A percentile compares a stretch with the other conserved stretches of the same genome.
Evolutionary conservation across 1,284 basidiomycete species (phyloP).

Genomic region (Ceratobasidium sp.): DNA sequence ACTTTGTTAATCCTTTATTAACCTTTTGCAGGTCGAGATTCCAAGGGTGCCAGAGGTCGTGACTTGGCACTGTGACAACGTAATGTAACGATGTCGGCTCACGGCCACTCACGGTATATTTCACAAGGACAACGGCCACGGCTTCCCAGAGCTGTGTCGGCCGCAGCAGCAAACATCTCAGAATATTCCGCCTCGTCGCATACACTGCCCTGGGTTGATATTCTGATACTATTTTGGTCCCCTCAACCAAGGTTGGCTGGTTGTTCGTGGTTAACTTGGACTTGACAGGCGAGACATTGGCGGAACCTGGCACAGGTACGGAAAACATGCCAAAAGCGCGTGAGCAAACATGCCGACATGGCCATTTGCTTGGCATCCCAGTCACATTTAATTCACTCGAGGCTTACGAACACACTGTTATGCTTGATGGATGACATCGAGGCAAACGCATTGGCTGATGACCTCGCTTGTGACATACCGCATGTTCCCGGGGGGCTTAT

Average conservation of each 20-base stretch:
- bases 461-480: conserved; percentile 21
- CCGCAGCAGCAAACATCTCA: conserved; percentile 13
- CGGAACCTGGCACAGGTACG: too few species aligned
- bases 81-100: conserved; percentile 21
- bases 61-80: background rate
- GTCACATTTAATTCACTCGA: background rate
- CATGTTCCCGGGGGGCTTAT: conserved; percentile 55
- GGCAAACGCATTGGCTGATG: background rate
- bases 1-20: conserved; percentile 16
- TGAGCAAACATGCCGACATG: background rate
- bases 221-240: too few species aligned
- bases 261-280: too few species aligned
- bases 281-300: too few species aligned
- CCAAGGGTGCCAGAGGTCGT: background rate
- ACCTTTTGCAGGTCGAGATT: background rate
- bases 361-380: background rate
- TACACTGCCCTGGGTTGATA: too few species aligned
- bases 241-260: too few species aligned
- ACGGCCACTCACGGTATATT: background rate
- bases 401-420: too few species aligned
- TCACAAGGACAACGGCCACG: background rate
- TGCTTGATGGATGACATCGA: background rate
- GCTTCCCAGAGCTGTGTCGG: conserved; percentile 13
- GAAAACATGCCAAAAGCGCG: too few species aligned
- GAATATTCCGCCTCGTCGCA: too few species aligned